phyloP scores from a whole-genome alignment of 176 grass and related monocot species.

The Phyllostachys edulis region DNA sequence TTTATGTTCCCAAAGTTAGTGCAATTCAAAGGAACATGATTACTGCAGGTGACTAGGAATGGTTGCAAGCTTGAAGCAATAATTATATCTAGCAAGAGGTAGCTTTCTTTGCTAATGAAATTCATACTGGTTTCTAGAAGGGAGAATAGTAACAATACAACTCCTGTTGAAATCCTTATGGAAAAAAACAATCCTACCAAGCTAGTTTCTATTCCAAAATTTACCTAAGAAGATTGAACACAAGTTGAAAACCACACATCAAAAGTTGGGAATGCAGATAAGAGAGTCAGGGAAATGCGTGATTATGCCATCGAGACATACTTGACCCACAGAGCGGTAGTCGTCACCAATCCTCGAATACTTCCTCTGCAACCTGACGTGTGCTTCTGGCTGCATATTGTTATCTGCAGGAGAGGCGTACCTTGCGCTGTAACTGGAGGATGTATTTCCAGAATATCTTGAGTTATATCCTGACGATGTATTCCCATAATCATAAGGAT shows the following conservation, averaged over 20 bases:
- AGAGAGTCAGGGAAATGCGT: neutral
- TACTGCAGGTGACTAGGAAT: neutral
- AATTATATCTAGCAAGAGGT: neutral
- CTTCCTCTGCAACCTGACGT: conserved; percentile 55
- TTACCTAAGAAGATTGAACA: neutral
- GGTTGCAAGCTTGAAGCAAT: neutral
- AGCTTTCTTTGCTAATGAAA: neutral
- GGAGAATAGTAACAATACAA: neutral
- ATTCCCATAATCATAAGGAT: conserved; percentile 45
- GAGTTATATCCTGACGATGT: conserved; percentile 41
- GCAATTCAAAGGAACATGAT: neutral
- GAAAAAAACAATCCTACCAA: neutral
- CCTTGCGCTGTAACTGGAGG: conserved; percentile 49
- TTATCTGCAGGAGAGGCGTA: conserved; percentile 43
- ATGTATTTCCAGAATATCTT: conserved; percentile 45
- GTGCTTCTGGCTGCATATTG: conserved; percentile 52
- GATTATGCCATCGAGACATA: conserved; percentile 26
- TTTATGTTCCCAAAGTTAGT: neutral
- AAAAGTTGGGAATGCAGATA: neutral
- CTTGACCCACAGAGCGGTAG: conserved; percentile 74
- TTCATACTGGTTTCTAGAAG: neutral
- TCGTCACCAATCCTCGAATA: conserved; percentile 82
- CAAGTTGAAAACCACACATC: neutral
- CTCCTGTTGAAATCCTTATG: neutral
- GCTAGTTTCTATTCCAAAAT: conserved; percentile 7